Evolutionary conservation across 1,284 basidiomycete species (phyloP), one percentile per base, ranked within the genome.

Genomic region (Ganoderma resinaceum): DNA sequence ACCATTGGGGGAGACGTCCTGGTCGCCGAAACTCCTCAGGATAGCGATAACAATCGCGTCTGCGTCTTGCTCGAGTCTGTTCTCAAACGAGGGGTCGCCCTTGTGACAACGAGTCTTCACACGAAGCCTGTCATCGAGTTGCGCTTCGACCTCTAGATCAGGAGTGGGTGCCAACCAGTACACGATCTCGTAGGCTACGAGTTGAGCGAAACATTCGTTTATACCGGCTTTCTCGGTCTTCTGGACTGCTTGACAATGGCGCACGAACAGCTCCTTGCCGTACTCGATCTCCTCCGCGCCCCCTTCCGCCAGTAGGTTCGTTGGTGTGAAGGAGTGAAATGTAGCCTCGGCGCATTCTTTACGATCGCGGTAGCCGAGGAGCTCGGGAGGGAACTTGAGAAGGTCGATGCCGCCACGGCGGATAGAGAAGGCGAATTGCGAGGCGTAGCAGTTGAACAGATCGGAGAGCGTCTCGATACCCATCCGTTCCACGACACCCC

Each of bases 381-480:
- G 82, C 57, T 85, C 83, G 23, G 89, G 89, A 7, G 93, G 90
- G 18, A 97, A 82, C 20, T 84, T 83, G 63, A 91, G 80, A 40
- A 95, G 86, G 69, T 92, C 88, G 33, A 85, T 80, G 7, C 77
- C 75, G 6, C 80, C 81, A 66, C 83, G 79, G 29, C 86, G 82
- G 43, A 93, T 86, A 1, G 91, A 90, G 72, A 82, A 86, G 0
- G 91, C 92, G 67, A 97, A 84, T 72, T 95, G 92, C 1, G 89
- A 88, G 0, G 92, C 91, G 77, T 98, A 96, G 6, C 90, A 85
- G 69, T 90, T 85, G 75, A 94, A 98, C 6, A 99, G 85, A 3
- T 85, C 83, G 5, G 89, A 83, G n/a, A 92, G 82, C 2, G 82
- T 83, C 1, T 80, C 68, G 58, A 98, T 82, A 12, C 95, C 95